Base-by-base conservation (phyloP, 2,329 filamentous ascomycete genomes). In the Ceratocystiopsis sp. region DNA sequence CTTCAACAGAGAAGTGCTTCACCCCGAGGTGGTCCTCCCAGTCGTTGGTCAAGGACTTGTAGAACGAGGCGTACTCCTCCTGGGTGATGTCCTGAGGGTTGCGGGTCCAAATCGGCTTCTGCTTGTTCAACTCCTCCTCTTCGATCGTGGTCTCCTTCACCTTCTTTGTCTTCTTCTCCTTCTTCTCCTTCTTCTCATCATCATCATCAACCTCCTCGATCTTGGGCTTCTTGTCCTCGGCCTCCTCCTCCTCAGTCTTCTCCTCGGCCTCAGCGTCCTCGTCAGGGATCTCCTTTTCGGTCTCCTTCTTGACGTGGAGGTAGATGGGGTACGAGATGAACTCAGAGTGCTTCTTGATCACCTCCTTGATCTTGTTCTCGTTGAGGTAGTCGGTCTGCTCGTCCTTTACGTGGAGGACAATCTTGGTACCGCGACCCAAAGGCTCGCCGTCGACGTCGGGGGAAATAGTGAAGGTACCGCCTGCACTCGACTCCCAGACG, bases 251-350 rank as follows among this genome's bases (percentile, higher is more conserved):
- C 47, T 41, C 36, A 3, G 42, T 33, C 4, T 38, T 45, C 25
- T 44, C 42, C 58, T 76, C 76, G 13, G 33, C 33, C 56, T 78
- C 74, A 39, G 77, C 84, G 42, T 93, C 86, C 74, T 96, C 89
- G 62, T 96, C 91, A 51, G 89, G 89, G 51, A 96, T 86, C 75
- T 98, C 91, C 59, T 76, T 95, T 84, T 98, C 91, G 53, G 80
- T 87, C 84, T 98, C 91, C 83, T 98, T 98, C 65, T 83, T 69
- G 61, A 98, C 87, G 73, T 98, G 91, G 55, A 98, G 89, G 78
- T 95, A 98, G 81, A 98, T 98, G 61, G 91, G 91, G 78, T 98
- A 98, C 42, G 91, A 96, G 74, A 98, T 98, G 78, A 98, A 98
- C 74, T 98, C 91, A 62, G 91, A 96, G 83, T 98, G 91, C 84